phyloP scores from a whole-genome alignment of 2,329 filamentous ascomycete genomes.

The Nakataea oryzae region DNA sequence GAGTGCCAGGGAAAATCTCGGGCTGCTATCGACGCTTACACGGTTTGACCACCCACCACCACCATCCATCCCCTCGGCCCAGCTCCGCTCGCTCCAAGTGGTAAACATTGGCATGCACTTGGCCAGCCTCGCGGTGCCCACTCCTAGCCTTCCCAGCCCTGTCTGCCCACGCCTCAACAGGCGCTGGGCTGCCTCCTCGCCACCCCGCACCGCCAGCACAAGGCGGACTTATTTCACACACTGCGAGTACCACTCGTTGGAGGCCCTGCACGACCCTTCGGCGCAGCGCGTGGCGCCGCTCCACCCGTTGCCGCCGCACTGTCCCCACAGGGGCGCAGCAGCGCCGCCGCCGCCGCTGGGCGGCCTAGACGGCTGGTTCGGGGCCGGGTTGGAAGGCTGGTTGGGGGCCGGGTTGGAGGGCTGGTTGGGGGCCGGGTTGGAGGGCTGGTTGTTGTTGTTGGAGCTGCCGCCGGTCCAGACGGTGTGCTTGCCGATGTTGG shows the following conservation, averaged over 20 bases:
- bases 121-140: not conserved
- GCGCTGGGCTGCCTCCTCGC: not conserved
- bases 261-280: not conserved
- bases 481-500: not conserved
- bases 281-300: not conserved
- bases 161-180: not conserved
- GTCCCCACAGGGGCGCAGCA: not conserved
- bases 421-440: not conserved
- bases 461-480: not conserved
- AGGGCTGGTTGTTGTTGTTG: not conserved
- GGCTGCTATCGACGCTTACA: no score
- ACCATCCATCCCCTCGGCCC: no score
- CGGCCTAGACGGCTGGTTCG: not conserved
- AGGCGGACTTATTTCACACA: not conserved
- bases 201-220: not conserved
- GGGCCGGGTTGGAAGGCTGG: not conserved
- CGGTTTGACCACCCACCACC: no score
- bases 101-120: no score
- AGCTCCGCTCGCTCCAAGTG: no score
- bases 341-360: not conserved
- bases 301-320: slow-evolving; percentile 1
- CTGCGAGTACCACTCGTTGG: not conserved
- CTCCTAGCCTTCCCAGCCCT: not conserved
- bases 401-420: not conserved
- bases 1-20: no score